A percentile compares a stretch with the other conserved stretches of the same genome.
Evolutionary conservation across 192 early-diverging fungal species (phyloP).

Genomic region (Backusella australiensis): DNA sequence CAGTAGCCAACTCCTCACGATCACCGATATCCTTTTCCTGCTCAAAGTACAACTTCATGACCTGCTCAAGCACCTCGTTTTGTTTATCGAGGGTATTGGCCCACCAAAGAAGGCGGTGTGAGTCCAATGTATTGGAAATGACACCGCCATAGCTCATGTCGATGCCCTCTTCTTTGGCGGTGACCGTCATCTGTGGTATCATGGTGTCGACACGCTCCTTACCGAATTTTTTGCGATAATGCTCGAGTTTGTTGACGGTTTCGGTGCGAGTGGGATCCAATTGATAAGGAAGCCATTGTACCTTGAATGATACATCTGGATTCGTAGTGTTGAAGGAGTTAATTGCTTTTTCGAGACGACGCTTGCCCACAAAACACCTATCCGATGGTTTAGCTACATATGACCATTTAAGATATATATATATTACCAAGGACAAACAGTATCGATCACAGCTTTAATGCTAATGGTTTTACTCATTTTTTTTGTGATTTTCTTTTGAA

Average conservation of each 20-base stretch:
- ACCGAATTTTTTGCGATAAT: constrained; percentile 71
- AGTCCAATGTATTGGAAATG: constrained; percentile 61
- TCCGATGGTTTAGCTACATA: background rate
- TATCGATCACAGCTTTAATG: constrained; percentile 68
- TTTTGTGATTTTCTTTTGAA: background rate
- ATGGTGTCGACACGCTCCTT: constrained; percentile 49
- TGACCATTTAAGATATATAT: background rate
- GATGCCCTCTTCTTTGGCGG: constrained; percentile 67
- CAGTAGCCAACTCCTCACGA: constrained; percentile 50
- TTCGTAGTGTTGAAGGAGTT: constrained; percentile 40
- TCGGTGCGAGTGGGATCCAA: constrained; percentile 60
- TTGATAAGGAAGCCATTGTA: constrained; percentile 69
- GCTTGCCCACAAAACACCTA: constrained; percentile 74
- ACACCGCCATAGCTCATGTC: constrained; percentile 62
- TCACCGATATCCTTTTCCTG: constrained; percentile 64
- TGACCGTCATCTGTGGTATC: constrained; percentile 44
- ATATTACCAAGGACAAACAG: constrained; percentile 68
- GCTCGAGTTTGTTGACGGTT: constrained; percentile 46
- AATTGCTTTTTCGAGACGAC: constrained; percentile 66
- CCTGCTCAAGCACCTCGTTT: constrained; percentile 54
- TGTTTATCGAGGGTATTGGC: constrained; percentile 52
- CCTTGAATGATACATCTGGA: constrained; percentile 52
- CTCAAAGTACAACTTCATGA: constrained; percentile 76
- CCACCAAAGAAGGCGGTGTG: constrained; percentile 65
- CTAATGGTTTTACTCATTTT: constrained; percentile 40